These are phyloP conservation scores for Thelonectria discophora DNA, from an alignment of 2,329 filamentous ascomycete species.

Conservation along the genomic window DNA sequence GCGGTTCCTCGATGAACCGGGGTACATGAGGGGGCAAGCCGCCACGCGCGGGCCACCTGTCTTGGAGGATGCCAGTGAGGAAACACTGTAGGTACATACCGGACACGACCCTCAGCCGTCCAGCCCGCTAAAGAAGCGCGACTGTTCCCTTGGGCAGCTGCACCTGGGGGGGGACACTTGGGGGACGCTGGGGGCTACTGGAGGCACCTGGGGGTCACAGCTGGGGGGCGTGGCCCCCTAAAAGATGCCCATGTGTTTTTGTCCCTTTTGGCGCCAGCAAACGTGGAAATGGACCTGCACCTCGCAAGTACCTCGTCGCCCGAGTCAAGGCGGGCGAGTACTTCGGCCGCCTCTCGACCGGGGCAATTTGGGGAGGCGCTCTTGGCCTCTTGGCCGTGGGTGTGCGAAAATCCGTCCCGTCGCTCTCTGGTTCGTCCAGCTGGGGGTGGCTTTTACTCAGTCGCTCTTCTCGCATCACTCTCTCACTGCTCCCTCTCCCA, in stretches of 20 bases:
- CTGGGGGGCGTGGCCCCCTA: conserved; percentile 15
- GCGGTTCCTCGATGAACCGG: conserved; percentile 24
- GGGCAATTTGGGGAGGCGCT: conserved; percentile 4
- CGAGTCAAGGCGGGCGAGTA: conserved; percentile 24
- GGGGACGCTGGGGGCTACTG: neutral
- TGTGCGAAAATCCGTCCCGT: conserved; percentile 19
- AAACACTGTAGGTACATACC: no score
- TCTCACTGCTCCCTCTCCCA: no score
- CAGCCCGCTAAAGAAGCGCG: conserved; percentile 13
- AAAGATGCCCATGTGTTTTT: neutral
- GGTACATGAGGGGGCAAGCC: conserved; percentile 30
- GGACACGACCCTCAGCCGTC: no score
- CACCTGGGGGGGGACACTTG: conserved; percentile 6
- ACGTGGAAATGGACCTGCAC: conserved; percentile 9
- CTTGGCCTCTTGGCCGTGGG: conserved; percentile 8
- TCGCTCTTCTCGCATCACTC: no score
- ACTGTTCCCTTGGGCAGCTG: conserved; percentile 19
- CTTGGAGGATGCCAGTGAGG: conserved; percentile 14
- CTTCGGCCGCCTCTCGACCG: conserved; percentile 8
- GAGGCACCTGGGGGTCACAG: no score
- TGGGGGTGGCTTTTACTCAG: no score
- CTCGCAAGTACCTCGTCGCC: conserved; percentile 19
- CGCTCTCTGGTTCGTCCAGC: neutral
- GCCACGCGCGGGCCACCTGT: conserved; percentile 30
- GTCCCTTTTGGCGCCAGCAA: conserved; percentile 15